These are phyloP conservation scores for Celoporthe dispersa DNA, from an alignment of 2,329 filamentous ascomycete genomes.

Conservation along the genomic window DNA sequence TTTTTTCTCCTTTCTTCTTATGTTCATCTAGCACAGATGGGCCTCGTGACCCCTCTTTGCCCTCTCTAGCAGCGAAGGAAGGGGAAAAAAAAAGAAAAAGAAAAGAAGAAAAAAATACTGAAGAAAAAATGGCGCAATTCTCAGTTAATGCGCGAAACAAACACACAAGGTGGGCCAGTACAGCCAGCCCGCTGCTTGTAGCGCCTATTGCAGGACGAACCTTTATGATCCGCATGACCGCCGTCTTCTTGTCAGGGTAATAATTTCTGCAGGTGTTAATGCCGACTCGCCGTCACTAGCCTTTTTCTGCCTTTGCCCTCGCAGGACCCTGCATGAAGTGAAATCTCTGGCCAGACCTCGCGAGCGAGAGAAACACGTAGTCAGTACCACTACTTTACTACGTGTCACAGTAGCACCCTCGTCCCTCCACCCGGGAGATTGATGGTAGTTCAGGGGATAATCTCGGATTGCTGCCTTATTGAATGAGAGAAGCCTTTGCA, in stretches of 20 bases:
- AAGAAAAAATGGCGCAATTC: background rate
- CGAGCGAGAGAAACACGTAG: background rate
- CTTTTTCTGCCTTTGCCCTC: background rate
- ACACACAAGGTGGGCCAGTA: background rate
- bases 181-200: background rate
- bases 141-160: background rate
- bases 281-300: background rate
- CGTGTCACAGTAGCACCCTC: background rate
- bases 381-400: background rate
- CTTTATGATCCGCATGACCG: background rate
- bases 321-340: background rate
- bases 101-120: background rate
- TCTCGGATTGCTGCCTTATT: background rate
- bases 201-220: background rate
- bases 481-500: background rate
- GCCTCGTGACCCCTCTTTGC: background rate
- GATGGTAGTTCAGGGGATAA: background rate
- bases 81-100: background rate
- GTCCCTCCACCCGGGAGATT: background rate
- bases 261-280: background rate
- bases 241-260: background rate
- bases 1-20: background rate
- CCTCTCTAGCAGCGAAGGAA: background rate
- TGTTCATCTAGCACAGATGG: background rate
- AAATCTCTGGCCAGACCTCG: background rate